These are phyloP conservation scores for Cystobasidium ongulense DNA, from an alignment of 768 basidiomycete genomes.

Conservation along the genomic window DNA sequence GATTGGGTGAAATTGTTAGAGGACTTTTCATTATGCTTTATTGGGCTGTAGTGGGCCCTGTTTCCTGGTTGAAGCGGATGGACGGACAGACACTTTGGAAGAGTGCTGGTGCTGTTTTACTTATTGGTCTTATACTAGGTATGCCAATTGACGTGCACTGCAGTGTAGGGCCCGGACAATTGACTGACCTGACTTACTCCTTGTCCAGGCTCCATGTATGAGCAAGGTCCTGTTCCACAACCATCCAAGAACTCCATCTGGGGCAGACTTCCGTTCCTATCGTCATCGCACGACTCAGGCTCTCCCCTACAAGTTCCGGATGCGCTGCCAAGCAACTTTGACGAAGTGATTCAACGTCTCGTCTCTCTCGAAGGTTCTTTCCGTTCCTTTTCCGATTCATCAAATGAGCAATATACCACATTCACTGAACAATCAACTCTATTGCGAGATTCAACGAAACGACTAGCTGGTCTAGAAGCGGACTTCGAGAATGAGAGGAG, in stretches of 20 bases:
- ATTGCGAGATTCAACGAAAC: conserved; percentile 23
- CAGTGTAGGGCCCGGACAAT: too few species aligned
- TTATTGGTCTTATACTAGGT: conserved; percentile 4
- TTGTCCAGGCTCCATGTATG: not conserved
- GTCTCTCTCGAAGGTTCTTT: conserved; percentile 40
- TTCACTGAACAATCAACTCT: conserved; percentile 23
- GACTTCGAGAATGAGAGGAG: conserved; percentile 32
- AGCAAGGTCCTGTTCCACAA: not conserved
- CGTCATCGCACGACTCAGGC: not conserved
- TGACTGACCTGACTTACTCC: not conserved
- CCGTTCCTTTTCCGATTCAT: conserved; percentile 11
- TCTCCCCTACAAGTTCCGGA: not conserved
- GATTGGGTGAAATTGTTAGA: conserved; percentile 17
- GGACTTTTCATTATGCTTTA: not conserved
- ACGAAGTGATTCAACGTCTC: conserved; percentile 43
- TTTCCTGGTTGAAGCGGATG: not conserved
- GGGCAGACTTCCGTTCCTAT: not conserved
- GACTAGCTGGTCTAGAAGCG: conserved; percentile 32
- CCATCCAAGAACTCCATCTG: not conserved
- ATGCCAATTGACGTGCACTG: not conserved
- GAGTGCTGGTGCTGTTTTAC: not conserved
- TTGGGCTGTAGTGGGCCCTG: conserved; percentile 1
- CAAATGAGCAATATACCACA: conserved; percentile 24
- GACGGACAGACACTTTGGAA: not conserved
- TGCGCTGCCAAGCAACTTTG: conserved; percentile 42